Evolutionary conservation across 2,329 filamentous ascomycete genomes (phyloP).

Genomic region (Aureobasidium sp.): DNA sequence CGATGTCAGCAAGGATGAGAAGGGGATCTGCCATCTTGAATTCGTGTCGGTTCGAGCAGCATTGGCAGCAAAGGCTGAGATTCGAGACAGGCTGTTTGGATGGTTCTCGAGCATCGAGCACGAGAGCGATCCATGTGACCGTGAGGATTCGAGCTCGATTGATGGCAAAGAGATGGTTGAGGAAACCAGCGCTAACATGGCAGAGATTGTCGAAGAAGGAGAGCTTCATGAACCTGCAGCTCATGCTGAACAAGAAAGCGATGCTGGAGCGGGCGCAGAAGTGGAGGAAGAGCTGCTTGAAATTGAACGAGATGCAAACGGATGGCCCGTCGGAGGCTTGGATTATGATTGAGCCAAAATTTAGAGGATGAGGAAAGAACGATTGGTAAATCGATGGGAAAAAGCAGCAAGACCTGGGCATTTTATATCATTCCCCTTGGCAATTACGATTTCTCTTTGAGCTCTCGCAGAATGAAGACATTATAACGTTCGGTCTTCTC

Average conservation of each 20-base stretch:
- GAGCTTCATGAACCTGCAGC: not conserved
- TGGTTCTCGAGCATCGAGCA: not conserved
- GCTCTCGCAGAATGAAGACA: no score
- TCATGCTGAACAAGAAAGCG: not conserved
- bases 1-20: not conserved
- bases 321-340: slow-evolving; percentile 6
- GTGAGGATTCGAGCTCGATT: not conserved
- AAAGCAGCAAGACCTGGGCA: not conserved
- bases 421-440: no score
- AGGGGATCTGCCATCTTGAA: not conserved
- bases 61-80: no score
- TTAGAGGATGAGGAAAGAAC: not conserved
- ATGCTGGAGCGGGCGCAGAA: not conserved
- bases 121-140: not conserved
- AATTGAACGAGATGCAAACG: not conserved
- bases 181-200: not conserved
- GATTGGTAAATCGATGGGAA: not conserved
- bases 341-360: not conserved
- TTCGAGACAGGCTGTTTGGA: not conserved
- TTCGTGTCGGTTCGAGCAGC: not conserved
- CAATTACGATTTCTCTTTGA: no score
- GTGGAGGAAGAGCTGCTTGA: not conserved
- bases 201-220: not conserved
- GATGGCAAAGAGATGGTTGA: not conserved
- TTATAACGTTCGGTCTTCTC: no score